Evolutionary conservation across 1,284 basidiomycete genomes (phyloP), one percentile per base, ranked within the genome.

Genomic region (Coriolopsis trogii): DNA sequence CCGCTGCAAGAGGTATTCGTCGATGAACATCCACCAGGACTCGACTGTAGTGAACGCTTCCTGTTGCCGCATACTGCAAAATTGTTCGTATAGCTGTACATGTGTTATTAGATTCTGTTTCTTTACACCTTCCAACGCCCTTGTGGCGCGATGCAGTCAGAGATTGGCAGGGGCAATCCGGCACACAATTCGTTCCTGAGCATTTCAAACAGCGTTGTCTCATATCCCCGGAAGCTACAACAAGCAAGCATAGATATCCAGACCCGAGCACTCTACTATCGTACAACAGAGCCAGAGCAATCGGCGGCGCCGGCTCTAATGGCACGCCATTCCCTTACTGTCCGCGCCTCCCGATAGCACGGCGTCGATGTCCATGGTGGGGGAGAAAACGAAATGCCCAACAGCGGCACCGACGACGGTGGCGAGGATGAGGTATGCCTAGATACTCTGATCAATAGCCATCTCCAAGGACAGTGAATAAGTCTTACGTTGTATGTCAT

Each of bases 401-500:
- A 87, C 61, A 0, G 76, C 77, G 15, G 89, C 89, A 12, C 90
- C 90, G 1, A 83, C 55, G 20, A 91, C 85, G 34, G 87, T 84
- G 2, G 90, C 82, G 30, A 81, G 66, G 60, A 92, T 89, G 30
- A 92, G 79, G 61, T 92, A 92, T 28, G 85, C 89, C 90, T 93
- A 59, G 25, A 5, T 40, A 16, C 25, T n/a, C n/a, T n/a, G n/a
- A n/a, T n/a, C n/a, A n/a, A n/a, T n/a, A n/a, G n/a, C n/a, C n/a
- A n/a, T n/a, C n/a, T n/a, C n/a, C 10, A 40, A 24, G 46, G 28
- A 29, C 31, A n/a, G 45, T 7, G n/a, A 13, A 16, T 7, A 36
- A 67, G 75, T 59, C 70, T 53, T 54, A 90, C 89, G 58, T 92
- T 92, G 72, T 91, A 92, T 6, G 90, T 92, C 89, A 92, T 92